Evolutionary conservation across 2,329 filamentous ascomycete genomes (phyloP).

Genomic region (Onygenales sp.): DNA sequence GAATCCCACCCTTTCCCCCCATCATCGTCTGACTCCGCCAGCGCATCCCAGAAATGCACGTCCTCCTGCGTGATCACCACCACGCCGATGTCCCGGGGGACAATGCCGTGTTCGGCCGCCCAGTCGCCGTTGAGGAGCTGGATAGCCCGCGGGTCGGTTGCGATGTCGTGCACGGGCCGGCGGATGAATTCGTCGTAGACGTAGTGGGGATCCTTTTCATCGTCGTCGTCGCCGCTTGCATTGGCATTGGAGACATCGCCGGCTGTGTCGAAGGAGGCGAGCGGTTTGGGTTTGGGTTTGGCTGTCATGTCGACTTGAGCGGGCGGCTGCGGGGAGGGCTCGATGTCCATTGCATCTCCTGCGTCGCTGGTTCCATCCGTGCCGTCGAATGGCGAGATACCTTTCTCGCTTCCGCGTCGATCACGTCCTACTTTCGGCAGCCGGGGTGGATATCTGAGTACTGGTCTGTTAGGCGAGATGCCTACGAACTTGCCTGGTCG

Average conservation of each 20-base stretch:
- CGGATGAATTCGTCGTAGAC: slow-evolving; percentile 56
- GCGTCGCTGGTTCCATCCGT: neutral
- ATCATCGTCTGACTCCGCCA: slow-evolving; percentile 43
- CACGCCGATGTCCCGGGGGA: slow-evolving; percentile 29
- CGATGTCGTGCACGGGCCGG: slow-evolving; percentile 27
- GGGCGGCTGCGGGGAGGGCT: neutral
- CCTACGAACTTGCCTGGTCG: neutral
- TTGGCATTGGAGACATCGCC: neutral
- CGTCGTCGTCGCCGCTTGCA: slow-evolving; percentile 17
- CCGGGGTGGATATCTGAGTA: slow-evolving; percentile 29
- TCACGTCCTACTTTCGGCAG: slow-evolving; percentile 15
- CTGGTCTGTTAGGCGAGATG: slow-evolving; percentile 16
- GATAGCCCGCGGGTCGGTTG: slow-evolving; percentile 3
- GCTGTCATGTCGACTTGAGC: neutral
- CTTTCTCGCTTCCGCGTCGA: neutral
- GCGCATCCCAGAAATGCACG: slow-evolving; percentile 48
- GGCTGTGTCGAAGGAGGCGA: slow-evolving; percentile 1
- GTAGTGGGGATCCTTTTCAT: slow-evolving; percentile 44
- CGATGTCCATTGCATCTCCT: neutral
- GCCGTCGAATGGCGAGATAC: neutral
- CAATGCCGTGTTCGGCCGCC: slow-evolving; percentile 2
- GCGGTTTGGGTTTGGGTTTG: neutral
- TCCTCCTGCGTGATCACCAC: slow-evolving; percentile 34
- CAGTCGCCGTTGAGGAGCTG: slow-evolving; percentile 8
- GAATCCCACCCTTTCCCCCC: slow-evolving; percentile 47